Conservation (phyloP, 2,329 filamentous ascomycete genomes). For the Fusarium guadeloupense region DNA sequence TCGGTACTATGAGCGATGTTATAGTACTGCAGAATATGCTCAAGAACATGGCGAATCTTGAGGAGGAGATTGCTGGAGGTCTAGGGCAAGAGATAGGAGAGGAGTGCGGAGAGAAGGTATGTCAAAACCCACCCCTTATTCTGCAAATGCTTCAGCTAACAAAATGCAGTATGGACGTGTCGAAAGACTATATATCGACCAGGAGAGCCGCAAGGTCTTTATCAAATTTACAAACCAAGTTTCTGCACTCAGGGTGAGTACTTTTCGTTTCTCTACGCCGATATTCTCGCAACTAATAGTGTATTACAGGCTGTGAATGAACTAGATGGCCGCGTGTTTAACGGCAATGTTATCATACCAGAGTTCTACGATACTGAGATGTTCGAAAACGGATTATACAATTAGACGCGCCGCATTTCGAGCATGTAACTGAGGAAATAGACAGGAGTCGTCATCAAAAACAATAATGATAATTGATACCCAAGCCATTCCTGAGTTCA, state of each 20-base stretch:
- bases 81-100: constrained; percentile 96
- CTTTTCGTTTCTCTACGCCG: background rate
- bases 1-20: constrained; percentile 81
- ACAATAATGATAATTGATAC: constrained; percentile 19
- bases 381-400: constrained; percentile 76
- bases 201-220: constrained; percentile 76
- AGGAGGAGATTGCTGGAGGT: constrained; percentile 77
- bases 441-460: background rate
- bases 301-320: constrained; percentile 80
- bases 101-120: constrained; percentile 83
- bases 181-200: constrained; percentile 79
- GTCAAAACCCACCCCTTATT: background rate
- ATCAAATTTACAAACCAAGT: constrained; percentile 91
- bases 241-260: constrained; percentile 81
- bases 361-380: constrained; percentile 83
- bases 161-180: constrained; percentile 77
- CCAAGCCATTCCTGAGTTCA: background rate
- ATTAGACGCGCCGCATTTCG: background rate
- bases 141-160: constrained; percentile 18
- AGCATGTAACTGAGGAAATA: background rate
- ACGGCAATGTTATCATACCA: constrained; percentile 84
- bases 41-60: constrained; percentile 79
- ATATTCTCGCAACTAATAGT: constrained; percentile 4
- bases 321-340: constrained; percentile 86
- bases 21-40: constrained; percentile 87